phyloP scores from a whole-genome alignment of 208 protist species.

The Acanthamoeba culbertsoni region DNA sequence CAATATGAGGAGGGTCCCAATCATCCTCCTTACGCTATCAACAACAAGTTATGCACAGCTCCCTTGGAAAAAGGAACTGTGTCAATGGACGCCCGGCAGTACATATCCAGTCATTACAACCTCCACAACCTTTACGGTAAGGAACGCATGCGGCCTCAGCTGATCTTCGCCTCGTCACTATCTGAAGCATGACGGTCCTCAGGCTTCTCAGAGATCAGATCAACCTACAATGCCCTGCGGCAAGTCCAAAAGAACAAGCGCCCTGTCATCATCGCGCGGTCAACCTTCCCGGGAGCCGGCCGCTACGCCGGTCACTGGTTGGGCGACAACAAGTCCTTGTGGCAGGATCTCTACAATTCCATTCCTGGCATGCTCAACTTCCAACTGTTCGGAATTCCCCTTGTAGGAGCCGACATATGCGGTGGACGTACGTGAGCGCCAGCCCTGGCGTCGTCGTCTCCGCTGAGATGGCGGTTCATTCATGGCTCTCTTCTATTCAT shows the following conservation, averaged over 20 bases:
- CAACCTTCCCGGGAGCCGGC: slow-evolving; percentile 66
- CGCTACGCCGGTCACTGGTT: slow-evolving; percentile 83
- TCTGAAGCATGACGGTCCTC: background rate
- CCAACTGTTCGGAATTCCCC: slow-evolving; percentile 85
- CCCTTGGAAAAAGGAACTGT: slow-evolving; percentile 64
- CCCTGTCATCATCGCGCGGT: slow-evolving; percentile 73
- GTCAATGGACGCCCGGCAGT: slow-evolving; percentile 66
- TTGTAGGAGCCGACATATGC: too few relatives aligned
- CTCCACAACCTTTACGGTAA: slow-evolving; percentile 85
- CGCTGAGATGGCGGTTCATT: slow-evolving; percentile 75
- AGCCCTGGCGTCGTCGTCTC: slow-evolving; percentile 91
- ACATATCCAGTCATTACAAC: slow-evolving; percentile 79
- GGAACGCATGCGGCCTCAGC: background rate
- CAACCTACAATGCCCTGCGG: background rate
- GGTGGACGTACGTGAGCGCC: too few relatives aligned
- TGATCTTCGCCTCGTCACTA: too few relatives aligned
- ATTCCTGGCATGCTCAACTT: slow-evolving; percentile 87
- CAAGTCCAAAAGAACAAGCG: background rate
- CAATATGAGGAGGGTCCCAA: slow-evolving; percentile 54
- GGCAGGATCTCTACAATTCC: slow-evolving; percentile 71
- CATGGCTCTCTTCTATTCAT: background rate
- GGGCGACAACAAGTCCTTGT: slow-evolving; percentile 85
- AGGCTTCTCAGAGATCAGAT: background rate
- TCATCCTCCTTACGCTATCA: slow-evolving; percentile 79
- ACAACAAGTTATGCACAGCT: slow-evolving; percentile 17